Base-by-base conservation (phyloP, 345 rosid species). In the Noccaea bulbosa region DNA sequence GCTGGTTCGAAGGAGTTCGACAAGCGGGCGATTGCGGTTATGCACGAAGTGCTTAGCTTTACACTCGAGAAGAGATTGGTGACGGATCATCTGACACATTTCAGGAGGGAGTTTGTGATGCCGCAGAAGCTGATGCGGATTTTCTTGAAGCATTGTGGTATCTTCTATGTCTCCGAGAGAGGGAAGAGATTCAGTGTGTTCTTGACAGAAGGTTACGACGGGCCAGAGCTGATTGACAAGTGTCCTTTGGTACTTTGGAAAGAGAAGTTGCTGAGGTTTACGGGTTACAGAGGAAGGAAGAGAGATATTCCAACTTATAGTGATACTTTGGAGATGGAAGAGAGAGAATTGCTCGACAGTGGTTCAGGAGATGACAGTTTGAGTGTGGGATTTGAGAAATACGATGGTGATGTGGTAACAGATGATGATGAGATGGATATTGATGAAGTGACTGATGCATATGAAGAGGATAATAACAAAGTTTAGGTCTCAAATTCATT, bases 101-200 rank as follows among this genome's bases (percentile, higher is more conserved):
- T 87, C 60, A 82, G 96, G 51, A 71, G 78, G 22, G 93, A 90
- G 77, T 75, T 90, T 61, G 83, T 84, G 77, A 93, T 90, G 93
- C 96, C 98, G 3, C 96, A 93, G 70, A 93, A 90, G 79, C 81
- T 93, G 78, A 93, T 93, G 93, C 88, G 98, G 81, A 83, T 93
- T 54, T 83, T 93, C 39, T 65, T 93, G 69, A 93, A 93, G 81
- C 98, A 93, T 81, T 64, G 88, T 43, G 93, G 96, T 66, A 85
- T 90, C 61, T 90, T 93, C 77, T 90, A 93, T 54, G 98, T 93
- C 56, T 90, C 93, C 0, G 97, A 90, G 78, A 87, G 97, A 70
- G 98, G 98, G 39, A 93, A 90, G 80, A 87, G 97, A 67, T 88
- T 90, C 66, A 88, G 96, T 46, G 97, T 86, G 71, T 93, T 83